Percentiles rank a stretch among this genome's conserved stretches.
phyloP scores from a whole-genome alignment of 2,329 filamentous ascomycete genomes.

The Beauveria medogensis region DNA sequence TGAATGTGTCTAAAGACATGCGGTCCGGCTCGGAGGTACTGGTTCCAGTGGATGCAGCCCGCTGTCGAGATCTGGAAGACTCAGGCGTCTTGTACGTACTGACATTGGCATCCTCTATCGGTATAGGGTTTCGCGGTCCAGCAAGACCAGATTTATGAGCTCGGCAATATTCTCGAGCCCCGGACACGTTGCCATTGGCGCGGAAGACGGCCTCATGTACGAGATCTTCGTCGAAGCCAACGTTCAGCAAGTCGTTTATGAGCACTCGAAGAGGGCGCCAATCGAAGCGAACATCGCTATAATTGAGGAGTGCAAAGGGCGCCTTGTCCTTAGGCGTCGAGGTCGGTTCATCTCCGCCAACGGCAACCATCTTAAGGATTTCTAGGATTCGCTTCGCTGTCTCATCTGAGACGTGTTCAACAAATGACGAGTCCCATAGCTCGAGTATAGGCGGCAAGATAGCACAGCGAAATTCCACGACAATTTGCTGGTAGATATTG shows the following conservation, averaged over 20 bases:
- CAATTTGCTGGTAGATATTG: slow-evolving; percentile 58
- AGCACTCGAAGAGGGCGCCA: slow-evolving; percentile 31
- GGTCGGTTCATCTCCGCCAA: slow-evolving; percentile 67
- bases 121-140: slow-evolving; percentile 59
- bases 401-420: slow-evolving; percentile 70
- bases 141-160: slow-evolving; percentile 50
- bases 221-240: slow-evolving; percentile 46
- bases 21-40: slow-evolving; percentile 25
- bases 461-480: slow-evolving; percentile 76
- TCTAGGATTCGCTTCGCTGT: slow-evolving; percentile 75
- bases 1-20: slow-evolving; percentile 29
- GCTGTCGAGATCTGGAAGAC: slow-evolving; percentile 19
- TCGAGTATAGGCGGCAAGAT: slow-evolving; percentile 68
- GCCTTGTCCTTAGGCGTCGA: slow-evolving; percentile 51
- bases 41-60: slow-evolving; percentile 18
- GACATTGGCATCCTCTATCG: slow-evolving; percentile 47
- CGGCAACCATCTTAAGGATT: slow-evolving; percentile 70
- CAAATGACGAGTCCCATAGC: slow-evolving; percentile 78
- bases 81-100: slow-evolving; percentile 38
- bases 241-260: slow-evolving; percentile 25
- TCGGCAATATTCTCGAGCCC: slow-evolving; percentile 67
- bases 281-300: slow-evolving; percentile 35
- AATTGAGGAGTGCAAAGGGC: slow-evolving; percentile 35
- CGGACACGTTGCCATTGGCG: slow-evolving; percentile 56
- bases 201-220: slow-evolving; percentile 75